phyloP scores from a whole-genome alignment of 2,329 filamentous ascomycete genomes.

The Paecilomyces fulvus region DNA sequence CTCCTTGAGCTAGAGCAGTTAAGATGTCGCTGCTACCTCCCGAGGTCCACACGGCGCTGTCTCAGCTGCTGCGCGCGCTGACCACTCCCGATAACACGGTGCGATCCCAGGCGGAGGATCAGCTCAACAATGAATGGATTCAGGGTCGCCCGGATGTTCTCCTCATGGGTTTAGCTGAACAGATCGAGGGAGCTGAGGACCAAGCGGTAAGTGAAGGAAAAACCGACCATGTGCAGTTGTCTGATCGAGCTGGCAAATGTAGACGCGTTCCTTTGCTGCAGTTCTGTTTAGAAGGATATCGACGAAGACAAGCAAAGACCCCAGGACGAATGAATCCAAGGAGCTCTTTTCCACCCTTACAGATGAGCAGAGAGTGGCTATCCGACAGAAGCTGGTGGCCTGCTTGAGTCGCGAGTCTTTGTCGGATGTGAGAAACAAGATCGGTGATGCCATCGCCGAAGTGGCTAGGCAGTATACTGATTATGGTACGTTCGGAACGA shows the following conservation, averaged over 20 bases:
- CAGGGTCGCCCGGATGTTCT: slow-evolving; percentile 71
- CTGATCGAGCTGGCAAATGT: slow-evolving; percentile 2
- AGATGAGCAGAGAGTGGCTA: slow-evolving; percentile 63
- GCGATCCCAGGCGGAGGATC: slow-evolving; percentile 79
- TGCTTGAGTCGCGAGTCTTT: slow-evolving; percentile 65
- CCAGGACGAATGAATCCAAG: slow-evolving; percentile 57
- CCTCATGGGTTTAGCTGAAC: slow-evolving; percentile 89
- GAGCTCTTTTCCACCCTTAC: slow-evolving; percentile 81
- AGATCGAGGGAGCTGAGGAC: slow-evolving; percentile 71
- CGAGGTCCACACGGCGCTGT: slow-evolving; percentile 76
- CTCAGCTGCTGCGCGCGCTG: slow-evolving; percentile 77
- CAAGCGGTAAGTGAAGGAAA: slow-evolving; percentile 50
- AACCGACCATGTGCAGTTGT: background rate
- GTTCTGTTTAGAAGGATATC: slow-evolving; percentile 93
- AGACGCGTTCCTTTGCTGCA: slow-evolving; percentile 85
- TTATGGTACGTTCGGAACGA: slow-evolving; percentile 55
- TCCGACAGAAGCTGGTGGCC: slow-evolving; percentile 76
- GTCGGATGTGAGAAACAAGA: slow-evolving; percentile 77
- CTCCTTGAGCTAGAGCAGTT: slow-evolving; percentile 12
- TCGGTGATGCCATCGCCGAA: slow-evolving; percentile 95
- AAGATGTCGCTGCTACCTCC: slow-evolving; percentile 77
- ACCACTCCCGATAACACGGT: slow-evolving; percentile 82
- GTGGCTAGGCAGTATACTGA: slow-evolving; percentile 92
- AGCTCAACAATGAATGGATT: slow-evolving; percentile 86
- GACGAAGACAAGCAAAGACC: slow-evolving; percentile 73